Evolutionary conservation across 169 alveolate genomes (phyloP).

Genomic region (Amoebophrya sp.): DNA sequence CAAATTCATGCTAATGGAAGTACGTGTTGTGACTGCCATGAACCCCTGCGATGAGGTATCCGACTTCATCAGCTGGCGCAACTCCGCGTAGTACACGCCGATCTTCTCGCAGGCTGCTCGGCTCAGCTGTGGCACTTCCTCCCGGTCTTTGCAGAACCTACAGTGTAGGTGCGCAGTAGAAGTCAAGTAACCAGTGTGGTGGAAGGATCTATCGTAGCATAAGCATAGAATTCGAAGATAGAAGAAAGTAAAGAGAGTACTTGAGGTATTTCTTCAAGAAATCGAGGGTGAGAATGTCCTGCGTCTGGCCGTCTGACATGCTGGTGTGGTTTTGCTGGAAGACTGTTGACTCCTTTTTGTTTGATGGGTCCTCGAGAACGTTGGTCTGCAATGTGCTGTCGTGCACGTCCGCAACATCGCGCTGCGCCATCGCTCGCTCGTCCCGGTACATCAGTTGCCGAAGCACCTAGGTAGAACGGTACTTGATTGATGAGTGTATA

Average conservation of each 20-base stretch:
- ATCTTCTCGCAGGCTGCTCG: constrained; percentile 22
- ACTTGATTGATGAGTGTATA: background rate
- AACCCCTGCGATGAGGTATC: background rate
- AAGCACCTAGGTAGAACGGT: too few relatives aligned
- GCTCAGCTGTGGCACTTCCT: constrained; percentile 14
- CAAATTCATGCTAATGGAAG: too few relatives aligned
- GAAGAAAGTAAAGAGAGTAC: constrained; percentile 22
- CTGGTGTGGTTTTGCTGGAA: background rate
- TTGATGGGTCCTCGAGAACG: background rate
- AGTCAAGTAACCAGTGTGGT: background rate
- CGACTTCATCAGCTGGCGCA: constrained; percentile 9
- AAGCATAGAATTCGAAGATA: background rate
- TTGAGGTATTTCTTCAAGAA: constrained; percentile 31
- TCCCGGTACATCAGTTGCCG: background rate
- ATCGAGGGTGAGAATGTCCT: background rate
- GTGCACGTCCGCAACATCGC: background rate
- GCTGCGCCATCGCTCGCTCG: background rate
- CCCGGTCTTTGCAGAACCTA: constrained; percentile 5
- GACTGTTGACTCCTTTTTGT: background rate
- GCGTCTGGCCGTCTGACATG: background rate
- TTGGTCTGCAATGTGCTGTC: background rate
- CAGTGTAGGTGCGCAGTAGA: background rate
- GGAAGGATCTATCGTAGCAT: background rate
- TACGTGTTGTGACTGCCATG: background rate
- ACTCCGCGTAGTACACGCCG: constrained; percentile 14